Evolutionary conservation across 163 green algal genomes (phyloP), one percentile per base, ranked within the genome.

Genomic region (Scenedesmus sp.): DNA sequence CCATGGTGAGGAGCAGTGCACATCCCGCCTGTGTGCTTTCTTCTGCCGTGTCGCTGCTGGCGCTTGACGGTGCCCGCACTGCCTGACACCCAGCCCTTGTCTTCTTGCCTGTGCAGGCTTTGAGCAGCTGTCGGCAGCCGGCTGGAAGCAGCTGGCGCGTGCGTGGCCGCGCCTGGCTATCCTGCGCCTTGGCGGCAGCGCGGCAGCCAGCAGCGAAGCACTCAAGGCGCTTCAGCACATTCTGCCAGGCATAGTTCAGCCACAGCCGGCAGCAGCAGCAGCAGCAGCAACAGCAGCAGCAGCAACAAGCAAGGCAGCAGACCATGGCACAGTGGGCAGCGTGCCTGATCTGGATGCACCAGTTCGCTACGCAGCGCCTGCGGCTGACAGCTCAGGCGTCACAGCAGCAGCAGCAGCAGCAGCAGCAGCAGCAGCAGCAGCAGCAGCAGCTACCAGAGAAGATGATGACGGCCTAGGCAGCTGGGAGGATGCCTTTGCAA

Each of bases 401-500:
- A 35, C 59, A 61, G 59, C 20, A 65, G 61, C 22, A 65, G 65
- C 20, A 18, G 76, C 20, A 49, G 76, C 76, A 18, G 76, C 37
- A 18, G 76, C 37, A 46, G 81, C 44, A 7, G 9, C 9, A 83
- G 37, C 61, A 61, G 35, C 1, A 6, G 42, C 79, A 6, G 79
- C 9, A 30, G 79, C 42, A 26, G 43, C 40, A 22, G 78, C 79
- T 37, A 26, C 65, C 53, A 33, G 12, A 42, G 46, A 49, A 12
- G 85, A 35, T 26, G 85, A 81, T 22, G 53, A 89, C 24, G 56
- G 65, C 35, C 5, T 81, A 18, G 59, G 46, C 46, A 86, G 53
- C 40, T 91, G 86, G 86, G 86, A 91, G 15, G 86, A 91, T 33
- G 76, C 76, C n/a, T 91, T 65, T 81, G 43, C 18, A 24, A 91